Evolutionary conservation across 2,329 filamentous ascomycete species (phyloP).

Genomic region (Cladosporium halotolerans): DNA sequence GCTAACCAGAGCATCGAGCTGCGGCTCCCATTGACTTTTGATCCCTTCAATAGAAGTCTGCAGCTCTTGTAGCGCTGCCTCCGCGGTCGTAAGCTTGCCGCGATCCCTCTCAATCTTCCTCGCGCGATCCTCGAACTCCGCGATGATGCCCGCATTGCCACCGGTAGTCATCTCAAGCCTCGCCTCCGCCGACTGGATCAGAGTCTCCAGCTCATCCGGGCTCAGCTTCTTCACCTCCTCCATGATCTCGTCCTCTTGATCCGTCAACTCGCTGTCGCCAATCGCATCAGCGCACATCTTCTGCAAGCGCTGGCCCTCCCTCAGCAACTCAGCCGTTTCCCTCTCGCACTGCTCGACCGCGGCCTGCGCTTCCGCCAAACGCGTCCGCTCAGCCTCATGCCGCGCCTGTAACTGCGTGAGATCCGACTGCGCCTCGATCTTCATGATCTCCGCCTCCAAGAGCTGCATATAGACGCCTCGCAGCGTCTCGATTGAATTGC

Average conservation of each 20-base stretch:
- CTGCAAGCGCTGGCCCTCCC: conserved; percentile 17
- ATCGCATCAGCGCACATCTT: conserved; percentile 2
- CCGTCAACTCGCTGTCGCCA: conserved; percentile 19
- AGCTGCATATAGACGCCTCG: conserved; percentile 57
- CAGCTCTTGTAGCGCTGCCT: conserved; percentile 50
- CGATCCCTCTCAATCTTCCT: conserved; percentile 62
- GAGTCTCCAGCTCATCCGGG: conserved; percentile 57
- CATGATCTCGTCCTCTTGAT: conserved; percentile 22
- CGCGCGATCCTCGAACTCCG: conserved; percentile 69
- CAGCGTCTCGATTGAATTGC: conserved; percentile 57
- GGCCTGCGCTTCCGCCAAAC: conserved; percentile 43
- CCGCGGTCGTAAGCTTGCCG: conserved; percentile 51
- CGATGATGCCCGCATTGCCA: conserved; percentile 65
- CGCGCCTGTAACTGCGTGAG: conserved; percentile 60
- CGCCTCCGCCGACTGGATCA: conserved; percentile 67
- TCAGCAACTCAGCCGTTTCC: conserved; percentile 33
- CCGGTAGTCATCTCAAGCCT: conserved; percentile 69
- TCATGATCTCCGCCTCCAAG: conserved; percentile 62
- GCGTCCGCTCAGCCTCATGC: conserved; percentile 53
- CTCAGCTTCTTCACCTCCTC: conserved; percentile 34
- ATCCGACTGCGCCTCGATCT: conserved; percentile 80
- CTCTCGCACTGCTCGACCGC: conserved; percentile 34
- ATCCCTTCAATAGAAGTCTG: conserved; percentile 57
- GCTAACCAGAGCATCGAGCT: conserved; percentile 67
- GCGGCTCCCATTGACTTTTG: conserved; percentile 72